These are phyloP conservation scores for Didymella lethalis DNA, from an alignment of 2,329 filamentous ascomycete species.

Conservation along the genomic window DNA sequence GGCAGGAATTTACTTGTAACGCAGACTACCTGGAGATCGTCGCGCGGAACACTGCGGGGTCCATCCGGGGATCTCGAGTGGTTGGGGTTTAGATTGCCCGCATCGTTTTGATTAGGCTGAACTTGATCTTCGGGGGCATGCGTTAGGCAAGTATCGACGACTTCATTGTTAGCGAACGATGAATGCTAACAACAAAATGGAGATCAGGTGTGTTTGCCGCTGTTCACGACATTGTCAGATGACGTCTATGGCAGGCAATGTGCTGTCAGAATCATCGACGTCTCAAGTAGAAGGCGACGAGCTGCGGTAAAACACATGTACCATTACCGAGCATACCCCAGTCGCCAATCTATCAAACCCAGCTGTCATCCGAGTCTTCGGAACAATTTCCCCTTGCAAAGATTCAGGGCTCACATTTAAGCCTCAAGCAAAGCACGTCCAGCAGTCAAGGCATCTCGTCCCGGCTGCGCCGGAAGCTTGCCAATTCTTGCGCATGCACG, in stretches of 20 bases:
- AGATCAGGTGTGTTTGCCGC: no score
- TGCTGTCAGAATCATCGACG: neutral
- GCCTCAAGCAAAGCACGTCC: slow-evolving; percentile 32
- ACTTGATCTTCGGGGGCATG: slow-evolving; percentile 25
- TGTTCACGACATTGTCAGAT: neutral
- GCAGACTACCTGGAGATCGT: slow-evolving; percentile 3
- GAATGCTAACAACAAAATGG: neutral
- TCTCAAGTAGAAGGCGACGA: neutral
- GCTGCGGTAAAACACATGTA: slow-evolving; percentile 1
- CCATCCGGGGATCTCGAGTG: slow-evolving; percentile 25
- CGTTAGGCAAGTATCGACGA: slow-evolving; percentile 6
- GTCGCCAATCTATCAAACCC: slow-evolving; percentile 22
- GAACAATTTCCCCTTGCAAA: slow-evolving; percentile 34
- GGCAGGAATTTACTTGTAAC: slow-evolving; percentile 10
- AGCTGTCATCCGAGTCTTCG: slow-evolving; percentile 28
- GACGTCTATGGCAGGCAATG: neutral
- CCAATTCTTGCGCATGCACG: slow-evolving; percentile 16
- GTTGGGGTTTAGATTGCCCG: slow-evolving; percentile 39
- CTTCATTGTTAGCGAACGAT: slow-evolving; percentile 12
- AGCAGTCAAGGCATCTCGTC: slow-evolving; percentile 41
- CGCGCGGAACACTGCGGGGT: neutral
- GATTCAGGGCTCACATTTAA: slow-evolving; percentile 29
- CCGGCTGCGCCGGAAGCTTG: slow-evolving; percentile 45
- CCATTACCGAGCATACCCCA: slow-evolving; percentile 13
- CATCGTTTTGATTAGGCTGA: slow-evolving; percentile 42